phyloP scores from a whole-genome alignment of 2,329 filamentous ascomycete genomes.

The Raffaelea arxii region DNA sequence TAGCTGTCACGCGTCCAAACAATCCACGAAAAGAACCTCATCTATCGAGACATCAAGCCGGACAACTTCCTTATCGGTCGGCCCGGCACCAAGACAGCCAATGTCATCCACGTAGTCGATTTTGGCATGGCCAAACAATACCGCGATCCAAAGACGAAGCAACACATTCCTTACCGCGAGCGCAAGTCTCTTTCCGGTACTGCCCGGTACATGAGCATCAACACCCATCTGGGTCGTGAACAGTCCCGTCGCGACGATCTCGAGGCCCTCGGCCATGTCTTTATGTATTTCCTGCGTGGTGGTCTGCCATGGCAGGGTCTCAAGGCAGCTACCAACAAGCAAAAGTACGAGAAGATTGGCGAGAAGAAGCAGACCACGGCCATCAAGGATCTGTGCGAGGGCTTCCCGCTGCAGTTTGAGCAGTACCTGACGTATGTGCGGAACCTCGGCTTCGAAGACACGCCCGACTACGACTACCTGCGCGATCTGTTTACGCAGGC shows the following conservation, averaged over 20 bases:
- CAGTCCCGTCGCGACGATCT: conserved; percentile 94
- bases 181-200: conserved; percentile 95
- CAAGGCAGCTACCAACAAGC: conserved; percentile 72
- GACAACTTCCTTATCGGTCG: conserved; percentile 98
- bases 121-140: conserved; percentile 99
- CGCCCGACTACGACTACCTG: conserved; percentile 95
- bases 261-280: conserved; percentile 72
- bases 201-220: conserved; percentile 98
- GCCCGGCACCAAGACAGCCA: conserved; percentile 84
- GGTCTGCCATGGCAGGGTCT: conserved; percentile 63
- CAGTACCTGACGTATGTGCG: conserved; percentile 96
- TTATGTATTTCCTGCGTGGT: conserved; percentile 66
- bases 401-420: conserved; percentile 94
- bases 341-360: conserved; percentile 99
- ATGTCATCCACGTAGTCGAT: conserved; percentile 97
- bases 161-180: conserved; percentile 96
- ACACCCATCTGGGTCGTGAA: conserved; percentile 92
- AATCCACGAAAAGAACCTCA: conserved; percentile 98
- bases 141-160: conserved; percentile 96
- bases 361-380: conserved; percentile 99
- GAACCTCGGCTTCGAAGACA: conserved; percentile 97
- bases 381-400: conserved; percentile 94
- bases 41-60: conserved; percentile 98
- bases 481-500: conserved; percentile 94
- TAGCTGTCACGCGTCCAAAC: conserved; percentile 81